Conservation (phyloP, 495 filamentous ascomycete species). For the Parachaetomium inaequale region DNA sequence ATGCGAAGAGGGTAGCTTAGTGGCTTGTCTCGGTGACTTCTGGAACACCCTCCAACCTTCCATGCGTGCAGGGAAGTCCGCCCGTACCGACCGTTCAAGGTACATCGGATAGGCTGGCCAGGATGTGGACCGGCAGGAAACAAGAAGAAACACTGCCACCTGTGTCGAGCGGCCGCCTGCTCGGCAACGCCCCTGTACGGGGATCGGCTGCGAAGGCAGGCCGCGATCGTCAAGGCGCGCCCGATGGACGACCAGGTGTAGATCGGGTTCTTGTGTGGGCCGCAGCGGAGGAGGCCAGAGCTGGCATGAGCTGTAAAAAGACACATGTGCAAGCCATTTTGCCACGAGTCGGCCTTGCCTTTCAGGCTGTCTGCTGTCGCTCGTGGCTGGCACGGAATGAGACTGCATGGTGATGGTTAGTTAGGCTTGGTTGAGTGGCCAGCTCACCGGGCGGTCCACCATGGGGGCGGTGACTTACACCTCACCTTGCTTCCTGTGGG, state of each 20-base stretch:
- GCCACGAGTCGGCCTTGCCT: slow-evolving; percentile 5
- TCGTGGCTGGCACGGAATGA: slow-evolving; percentile 8
- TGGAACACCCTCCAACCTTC: slow-evolving; percentile 4
- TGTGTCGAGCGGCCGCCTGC: slow-evolving; percentile 2
- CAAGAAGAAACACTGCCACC: neutral
- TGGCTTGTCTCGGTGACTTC: slow-evolving; percentile 9
- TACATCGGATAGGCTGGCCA: neutral
- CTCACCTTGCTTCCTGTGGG: slow-evolving; percentile 28
- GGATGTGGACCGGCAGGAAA: neutral
- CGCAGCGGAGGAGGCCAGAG: slow-evolving; percentile 11
- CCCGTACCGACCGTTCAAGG: neutral
- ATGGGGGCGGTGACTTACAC: slow-evolving; percentile 34
- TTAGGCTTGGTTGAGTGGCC: slow-evolving; percentile 18
- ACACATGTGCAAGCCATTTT: slow-evolving; percentile 3
- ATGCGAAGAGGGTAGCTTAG: neutral
- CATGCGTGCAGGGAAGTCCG: neutral
- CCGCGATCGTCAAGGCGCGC: slow-evolving; percentile 14
- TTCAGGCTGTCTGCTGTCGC: slow-evolving; percentile 16
- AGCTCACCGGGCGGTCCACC: slow-evolving; percentile 11
- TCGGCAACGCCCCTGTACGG: slow-evolving; percentile 5
- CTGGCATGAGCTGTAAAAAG: neutral
- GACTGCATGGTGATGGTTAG: slow-evolving; percentile 18
- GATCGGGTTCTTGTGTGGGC: slow-evolving; percentile 18
- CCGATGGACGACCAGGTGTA: slow-evolving; percentile 20
- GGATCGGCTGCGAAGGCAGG: neutral